These are phyloP conservation scores for Leccinum rimulosum DNA, from an alignment of 768 basidiomycete genomes.

Conservation along the genomic window DNA sequence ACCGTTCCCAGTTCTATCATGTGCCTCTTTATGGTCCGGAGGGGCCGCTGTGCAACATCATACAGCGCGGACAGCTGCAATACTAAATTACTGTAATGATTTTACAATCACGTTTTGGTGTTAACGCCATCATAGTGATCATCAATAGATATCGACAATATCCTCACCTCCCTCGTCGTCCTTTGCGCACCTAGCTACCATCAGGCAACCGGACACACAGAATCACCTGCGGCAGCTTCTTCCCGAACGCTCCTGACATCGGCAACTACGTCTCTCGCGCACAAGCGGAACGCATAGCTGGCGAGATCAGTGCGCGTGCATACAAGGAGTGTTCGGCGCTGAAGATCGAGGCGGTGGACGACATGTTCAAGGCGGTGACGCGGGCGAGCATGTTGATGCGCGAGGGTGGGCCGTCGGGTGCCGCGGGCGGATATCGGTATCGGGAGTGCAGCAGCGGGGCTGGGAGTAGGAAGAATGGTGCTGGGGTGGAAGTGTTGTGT, in stretches of 20 bases:
- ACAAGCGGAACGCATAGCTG: slow-evolving; percentile 80
- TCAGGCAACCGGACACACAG: too few species aligned
- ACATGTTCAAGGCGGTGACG: slow-evolving; percentile 96
- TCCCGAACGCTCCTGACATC: slow-evolving; percentile 42
- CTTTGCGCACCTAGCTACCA: too few species aligned
- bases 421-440: slow-evolving; percentile 50
- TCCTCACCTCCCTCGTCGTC: too few species aligned
- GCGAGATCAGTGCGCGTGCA: slow-evolving; percentile 82
- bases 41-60: too few species aligned
- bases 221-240: too few species aligned
- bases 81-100: too few species aligned
- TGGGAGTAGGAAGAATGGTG: slow-evolving; percentile 16
- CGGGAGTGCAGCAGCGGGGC: slow-evolving; percentile 40
- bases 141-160: too few species aligned
- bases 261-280: slow-evolving; percentile 67
- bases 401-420: slow-evolving; percentile 64
- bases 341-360: slow-evolving; percentile 90
- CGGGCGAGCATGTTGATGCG: slow-evolving; percentile 95
- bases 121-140: too few species aligned
- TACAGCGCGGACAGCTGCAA: too few species aligned
- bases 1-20: too few species aligned
- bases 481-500: slow-evolving; percentile 55
- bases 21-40: too few species aligned
- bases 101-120: too few species aligned
- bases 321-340: slow-evolving; percentile 95